Conservation (phyloP, 169 alveolate species). For the Hammondia hammondi region DNA sequence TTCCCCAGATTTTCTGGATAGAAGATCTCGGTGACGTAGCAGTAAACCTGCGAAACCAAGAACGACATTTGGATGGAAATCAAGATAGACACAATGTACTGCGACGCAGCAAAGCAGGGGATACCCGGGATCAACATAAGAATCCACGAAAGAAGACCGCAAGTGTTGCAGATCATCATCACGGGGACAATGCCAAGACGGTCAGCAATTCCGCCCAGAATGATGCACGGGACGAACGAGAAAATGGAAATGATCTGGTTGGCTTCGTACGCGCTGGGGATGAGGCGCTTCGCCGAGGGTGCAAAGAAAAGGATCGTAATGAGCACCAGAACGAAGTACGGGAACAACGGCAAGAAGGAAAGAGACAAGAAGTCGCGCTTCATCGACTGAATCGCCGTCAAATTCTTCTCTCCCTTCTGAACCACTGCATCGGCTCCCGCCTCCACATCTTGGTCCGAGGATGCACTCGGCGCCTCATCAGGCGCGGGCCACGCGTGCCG, state of each 20-base stretch:
- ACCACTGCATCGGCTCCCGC: not conserved
- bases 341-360: conserved; percentile 36
- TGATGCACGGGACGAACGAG: conserved; percentile 38
- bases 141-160: conserved; percentile 40
- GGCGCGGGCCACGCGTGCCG: not conserved
- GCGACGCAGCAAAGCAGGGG: conserved; percentile 6
- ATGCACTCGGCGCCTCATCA: not conserved
- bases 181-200: conserved; percentile 37
- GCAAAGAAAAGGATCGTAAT: not conserved
- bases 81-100: conserved; percentile 26
- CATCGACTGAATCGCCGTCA: conserved; percentile 1
- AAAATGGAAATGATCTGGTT: conserved; percentile 21
- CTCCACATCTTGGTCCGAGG: not conserved
- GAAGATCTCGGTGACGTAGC: conserved; percentile 42
- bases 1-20: conserved; percentile 35
- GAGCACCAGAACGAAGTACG: conserved; percentile 4
- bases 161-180: not conserved
- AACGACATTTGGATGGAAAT: conserved; percentile 41
- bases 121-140: conserved; percentile 64
- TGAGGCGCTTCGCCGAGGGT: conserved; percentile 25
- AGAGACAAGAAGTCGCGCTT: conserved; percentile 21
- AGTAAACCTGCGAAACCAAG: conserved; percentile 43
- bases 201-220: conserved; percentile 29
- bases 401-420: not conserved
- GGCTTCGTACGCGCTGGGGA: conserved; percentile 48